Base-by-base conservation (phyloP, 2,329 filamentous ascomycete species). In the Fusarium mundagurra region DNA sequence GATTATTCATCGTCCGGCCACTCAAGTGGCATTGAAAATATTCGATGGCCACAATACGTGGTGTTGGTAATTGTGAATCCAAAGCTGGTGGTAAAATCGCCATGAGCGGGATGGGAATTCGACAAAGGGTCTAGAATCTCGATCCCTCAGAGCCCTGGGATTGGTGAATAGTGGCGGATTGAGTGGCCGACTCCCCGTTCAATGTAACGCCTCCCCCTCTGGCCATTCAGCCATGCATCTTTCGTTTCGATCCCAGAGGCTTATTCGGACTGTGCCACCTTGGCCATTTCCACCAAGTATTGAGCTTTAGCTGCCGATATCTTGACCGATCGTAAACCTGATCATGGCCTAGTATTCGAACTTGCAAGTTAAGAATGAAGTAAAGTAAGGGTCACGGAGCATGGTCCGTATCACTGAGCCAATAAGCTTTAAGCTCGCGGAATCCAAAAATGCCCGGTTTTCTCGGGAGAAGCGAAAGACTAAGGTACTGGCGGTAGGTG, bases 101-200 rank as follows among this genome's bases (percentile, higher is more conserved):
- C 66, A 73, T 71, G 34, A 62, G 39, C 24, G 66, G 53, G 47
- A 78, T 78, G 76, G 76, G 74, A 78, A 76, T 78, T 76, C 45
- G 50, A 41, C 53, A 48, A 36, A 33, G 59, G 61, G 60, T 51
- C 64, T 70, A 61, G 65, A 77, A 76, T 76, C 76, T 77, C 73
- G 74, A 78, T 78, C 51, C 63, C 62, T 67, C 34, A 43, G 58
- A 64, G 66, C 33, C 41, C 33, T 58, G 33, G 50, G 48, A 69
- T 67, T 67, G 71, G 68, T 17, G 62, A 65, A 24, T 50, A 41
- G 43, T 45, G 22, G 29, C 45, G 67, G 69, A 43, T 55, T 41
- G 34, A 54, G 58, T 48, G 62, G 29, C 61, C 72, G 61, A 36
- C 62, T 62, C 74, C 68, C 71, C 75, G 61, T 57, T 17, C 24